Base-by-base conservation (phyloP, 306 rosid species). In the cucumber (Cucumis sativus) region DNA sequence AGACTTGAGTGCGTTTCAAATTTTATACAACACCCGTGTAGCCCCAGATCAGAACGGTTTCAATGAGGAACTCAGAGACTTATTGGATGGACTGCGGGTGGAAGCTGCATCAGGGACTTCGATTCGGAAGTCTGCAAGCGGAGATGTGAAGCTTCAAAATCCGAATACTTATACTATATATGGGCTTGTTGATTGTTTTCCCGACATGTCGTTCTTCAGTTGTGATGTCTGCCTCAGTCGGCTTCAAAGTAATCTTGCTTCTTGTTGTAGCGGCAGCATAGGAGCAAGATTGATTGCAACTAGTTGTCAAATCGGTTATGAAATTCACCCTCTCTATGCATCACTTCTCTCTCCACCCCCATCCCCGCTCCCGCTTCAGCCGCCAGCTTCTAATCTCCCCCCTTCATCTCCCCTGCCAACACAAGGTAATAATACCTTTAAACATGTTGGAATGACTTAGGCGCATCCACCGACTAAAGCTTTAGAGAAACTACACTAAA, bases 31-130 rank as follows among this genome's bases (percentile, higher is more conserved):
- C 62, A 0, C 3, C 28, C 9, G 3, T 6, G 10, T 0, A 8
- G 79, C 69, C 23, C n/a, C 58, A 4, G 71, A 76, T 45, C 0
- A 11, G 8, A 58, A 2, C n/a, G 18, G 71, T 23, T 77, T 21
- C 73, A 61, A 45, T 62, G 40, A 23, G 4, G 73, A 23, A 16
- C 45, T 16, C 30, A 62, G 60, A 23, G 18, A 0, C 6, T 47
- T 77, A 10, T 11, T 77, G 60, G 59, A 77, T n/a, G 2, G 30
- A 5, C 67, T 77, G 16, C 52, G 71, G 18, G 21, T 9, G 0
- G 73, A 77, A 23, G 80, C 80, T 23, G 70, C 80, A 1, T 77
- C 61, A 17, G 80, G 80, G 43, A 59, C 30, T 61, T 77, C 73
- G 3, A 77, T 62, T 47, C 47, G 39, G 1, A 77, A 77, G 80